These are phyloP conservation scores for Boletus sensibilis DNA, from an alignment of 768 basidiomycete species.

Conservation along the genomic window DNA sequence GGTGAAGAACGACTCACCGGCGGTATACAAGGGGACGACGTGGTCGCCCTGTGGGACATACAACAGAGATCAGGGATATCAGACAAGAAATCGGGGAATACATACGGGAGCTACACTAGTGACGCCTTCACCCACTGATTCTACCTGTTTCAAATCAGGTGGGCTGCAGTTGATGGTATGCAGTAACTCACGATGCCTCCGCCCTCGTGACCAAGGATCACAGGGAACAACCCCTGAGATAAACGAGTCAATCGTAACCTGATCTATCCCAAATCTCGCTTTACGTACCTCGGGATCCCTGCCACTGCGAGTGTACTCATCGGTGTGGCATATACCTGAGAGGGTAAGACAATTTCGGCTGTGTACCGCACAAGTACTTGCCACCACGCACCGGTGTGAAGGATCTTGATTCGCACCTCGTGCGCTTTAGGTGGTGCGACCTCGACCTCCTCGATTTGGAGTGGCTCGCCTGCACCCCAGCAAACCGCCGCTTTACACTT, in stretches of 20 bases:
- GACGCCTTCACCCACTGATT: constrained; percentile 97
- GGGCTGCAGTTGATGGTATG: background rate
- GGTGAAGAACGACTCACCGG: constrained; percentile 50
- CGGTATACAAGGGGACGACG: constrained; percentile 95
- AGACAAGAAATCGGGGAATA: background rate
- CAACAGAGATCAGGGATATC: background rate
- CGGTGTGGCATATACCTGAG: constrained; percentile 92
- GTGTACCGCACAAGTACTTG: constrained; percentile 2
- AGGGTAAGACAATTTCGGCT: background rate
- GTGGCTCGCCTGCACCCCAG: constrained; percentile 87
- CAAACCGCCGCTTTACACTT: constrained; percentile 92
- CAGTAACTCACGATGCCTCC: constrained; percentile 70
- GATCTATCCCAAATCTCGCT: constrained; percentile 2
- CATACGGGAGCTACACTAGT: constrained; percentile 62
- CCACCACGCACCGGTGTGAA: constrained; percentile 71
- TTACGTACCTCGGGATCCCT: constrained; percentile 84
- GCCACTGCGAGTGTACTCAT: constrained; percentile 95
- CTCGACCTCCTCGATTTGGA: constrained; percentile 89
- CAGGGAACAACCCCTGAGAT: constrained; percentile 78
- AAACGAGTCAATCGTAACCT: constrained; percentile 4
- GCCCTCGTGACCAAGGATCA: constrained; percentile 94
- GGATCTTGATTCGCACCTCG: constrained; percentile 92
- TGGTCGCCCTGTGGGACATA: constrained; percentile 69
- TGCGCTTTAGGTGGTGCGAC: constrained; percentile 87
- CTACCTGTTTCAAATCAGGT: constrained; percentile 58